Percentiles rank a stretch among this genome's conserved stretches.
These are phyloP conservation scores for Spathaspora passalidarum DNA, from an alignment of 805 yeast species.

Conservation along the genomic window DNA sequence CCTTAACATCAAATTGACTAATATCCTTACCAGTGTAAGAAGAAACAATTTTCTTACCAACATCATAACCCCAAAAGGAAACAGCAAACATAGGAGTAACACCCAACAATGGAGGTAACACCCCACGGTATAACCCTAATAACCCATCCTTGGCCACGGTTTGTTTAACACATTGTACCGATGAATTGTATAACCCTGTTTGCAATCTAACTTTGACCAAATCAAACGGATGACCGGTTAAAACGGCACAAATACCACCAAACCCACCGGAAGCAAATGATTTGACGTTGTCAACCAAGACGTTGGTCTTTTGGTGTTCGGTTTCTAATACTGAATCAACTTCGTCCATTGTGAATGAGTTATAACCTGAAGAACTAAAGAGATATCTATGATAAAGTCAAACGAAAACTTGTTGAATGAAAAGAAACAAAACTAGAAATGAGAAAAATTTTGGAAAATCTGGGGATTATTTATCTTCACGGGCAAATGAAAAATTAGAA, in stretches of 20 bases:
- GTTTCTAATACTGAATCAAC: conserved; percentile 31
- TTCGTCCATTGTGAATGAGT: conserved; percentile 34
- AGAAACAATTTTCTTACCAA: conserved; percentile 77
- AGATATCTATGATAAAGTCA: neutral
- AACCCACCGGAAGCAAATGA: conserved; percentile 92
- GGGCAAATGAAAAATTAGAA: neutral
- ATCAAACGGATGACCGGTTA: conserved; percentile 97
- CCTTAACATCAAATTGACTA: conserved; percentile 53
- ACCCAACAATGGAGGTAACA: conserved; percentile 90
- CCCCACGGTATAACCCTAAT: conserved; percentile 87
- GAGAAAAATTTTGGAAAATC: neutral
- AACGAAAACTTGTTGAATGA: neutral
- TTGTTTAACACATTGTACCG: conserved; percentile 63
- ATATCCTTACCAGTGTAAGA: conserved; percentile 35
- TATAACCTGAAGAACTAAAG: no score
- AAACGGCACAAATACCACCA: conserved; percentile 93
- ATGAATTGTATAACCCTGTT: conserved; percentile 66
- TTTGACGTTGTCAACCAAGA: conserved; percentile 70
- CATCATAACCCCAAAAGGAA: conserved; percentile 96
- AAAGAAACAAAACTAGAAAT: neutral
- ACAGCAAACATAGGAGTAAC: conserved; percentile 99
- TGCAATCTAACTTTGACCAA: conserved; percentile 89
- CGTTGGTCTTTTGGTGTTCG: conserved; percentile 9
- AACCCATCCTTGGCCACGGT: conserved; percentile 76
- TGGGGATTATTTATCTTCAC: conserved; percentile 1